These are phyloP conservation scores for Picochlorum sp. DNA, from an alignment of 139 green algal species.

Conservation along the genomic window DNA sequence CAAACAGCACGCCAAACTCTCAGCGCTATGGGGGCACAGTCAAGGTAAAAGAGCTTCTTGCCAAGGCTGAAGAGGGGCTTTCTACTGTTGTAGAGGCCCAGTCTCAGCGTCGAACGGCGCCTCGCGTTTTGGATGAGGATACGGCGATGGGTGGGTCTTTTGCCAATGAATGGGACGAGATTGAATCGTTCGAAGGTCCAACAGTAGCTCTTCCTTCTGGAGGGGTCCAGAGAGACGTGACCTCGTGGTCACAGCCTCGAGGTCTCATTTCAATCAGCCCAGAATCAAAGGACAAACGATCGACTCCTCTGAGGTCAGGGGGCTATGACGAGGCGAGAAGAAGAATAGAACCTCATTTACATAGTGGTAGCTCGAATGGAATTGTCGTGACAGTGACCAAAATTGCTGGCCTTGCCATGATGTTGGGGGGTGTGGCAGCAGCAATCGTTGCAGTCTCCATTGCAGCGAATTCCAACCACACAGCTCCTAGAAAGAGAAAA, in stretches of 20 bases:
- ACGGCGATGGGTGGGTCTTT: not conserved
- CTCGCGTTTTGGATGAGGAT: constrained; percentile 1
- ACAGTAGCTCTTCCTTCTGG: not conserved
- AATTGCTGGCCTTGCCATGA: constrained; percentile 7
- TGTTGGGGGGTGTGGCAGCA: constrained; percentile 10
- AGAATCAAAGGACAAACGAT: too few relatives aligned
- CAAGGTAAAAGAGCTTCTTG: constrained; percentile 1
- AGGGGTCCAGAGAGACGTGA: not conserved
- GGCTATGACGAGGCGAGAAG: too few relatives aligned
- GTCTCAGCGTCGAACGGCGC: not conserved
- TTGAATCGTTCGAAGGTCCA: not conserved
- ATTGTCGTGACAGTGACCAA: not conserved
- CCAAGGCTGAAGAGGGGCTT: constrained; percentile 9
- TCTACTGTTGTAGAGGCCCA: constrained; percentile 6
- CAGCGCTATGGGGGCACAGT: not conserved
- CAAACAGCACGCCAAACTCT: not conserved
- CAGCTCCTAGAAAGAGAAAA: not conserved
- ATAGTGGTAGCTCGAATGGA: not conserved
- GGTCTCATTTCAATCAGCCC: too few relatives aligned
- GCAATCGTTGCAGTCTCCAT: not conserved
- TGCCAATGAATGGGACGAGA: not conserved
- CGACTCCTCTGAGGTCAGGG: too few relatives aligned
- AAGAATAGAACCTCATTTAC: not conserved
- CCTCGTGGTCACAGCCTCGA: not conserved
- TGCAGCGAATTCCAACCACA: constrained; percentile 1